A percentile compares a stretch with the other conserved stretches of the same genome.
Conservation (phyloP, 1,139 yeast genomes). For the Nakaseomyces nivariensis region DNA sequence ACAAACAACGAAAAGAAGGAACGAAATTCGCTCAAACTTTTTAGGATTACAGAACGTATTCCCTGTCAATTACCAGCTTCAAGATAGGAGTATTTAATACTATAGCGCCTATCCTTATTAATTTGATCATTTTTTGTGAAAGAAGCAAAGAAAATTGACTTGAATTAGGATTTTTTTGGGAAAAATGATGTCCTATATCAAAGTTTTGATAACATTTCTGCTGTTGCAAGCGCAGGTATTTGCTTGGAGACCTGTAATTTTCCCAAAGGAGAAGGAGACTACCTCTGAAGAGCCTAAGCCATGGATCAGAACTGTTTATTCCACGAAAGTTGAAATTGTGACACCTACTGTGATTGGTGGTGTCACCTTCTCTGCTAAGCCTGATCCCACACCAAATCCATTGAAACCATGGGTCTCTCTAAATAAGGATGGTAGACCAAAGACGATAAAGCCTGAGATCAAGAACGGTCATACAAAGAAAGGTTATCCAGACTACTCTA, state of each 20-base stretch:
- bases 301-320: slow-evolving; percentile 68
- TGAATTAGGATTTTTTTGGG: too few species aligned
- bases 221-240: slow-evolving; percentile 8
- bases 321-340: slow-evolving; percentile 49
- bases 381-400: slow-evolving; percentile 50
- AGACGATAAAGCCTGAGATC: slow-evolving; percentile 62
- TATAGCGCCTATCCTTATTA: too few species aligned
- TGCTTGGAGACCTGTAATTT: slow-evolving; percentile 22
- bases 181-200: not conserved
- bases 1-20: not conserved
- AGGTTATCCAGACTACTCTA: slow-evolving; percentile 61
- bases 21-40: not conserved
- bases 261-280: slow-evolving; percentile 25
- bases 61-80: not conserved
- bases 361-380: slow-evolving; percentile 69
- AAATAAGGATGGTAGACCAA: slow-evolving; percentile 70
- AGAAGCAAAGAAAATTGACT: too few species aligned
- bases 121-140: too few species aligned
- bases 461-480: slow-evolving; percentile 62
- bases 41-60: not conserved
- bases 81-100: too few species aligned
- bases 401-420: slow-evolving; percentile 76
- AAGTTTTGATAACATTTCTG: slow-evolving; percentile 4
- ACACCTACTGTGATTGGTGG: slow-evolving; percentile 76
- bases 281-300: slow-evolving; percentile 41